A percentile compares a stretch with the other conserved stretches of the same genome.
These are phyloP conservation scores for Podosphaera xanthii DNA, from an alignment of 2,329 filamentous ascomycete species.

Conservation along the genomic window DNA sequence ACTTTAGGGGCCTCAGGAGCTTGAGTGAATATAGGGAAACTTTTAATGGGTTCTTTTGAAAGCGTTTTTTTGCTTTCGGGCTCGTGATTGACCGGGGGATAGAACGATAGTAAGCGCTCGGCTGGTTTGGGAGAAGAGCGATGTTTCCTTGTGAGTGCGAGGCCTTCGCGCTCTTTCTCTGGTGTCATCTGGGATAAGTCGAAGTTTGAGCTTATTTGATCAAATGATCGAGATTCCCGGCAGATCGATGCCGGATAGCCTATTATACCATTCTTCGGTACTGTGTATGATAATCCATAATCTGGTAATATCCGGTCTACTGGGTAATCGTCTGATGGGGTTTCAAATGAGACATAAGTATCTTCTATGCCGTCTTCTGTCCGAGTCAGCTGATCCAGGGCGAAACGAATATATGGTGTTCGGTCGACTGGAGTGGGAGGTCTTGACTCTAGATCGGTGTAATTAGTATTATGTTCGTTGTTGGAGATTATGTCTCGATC, in stretches of 20 bases:
- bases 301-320: constrained; percentile 26
- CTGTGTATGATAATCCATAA: constrained; percentile 18
- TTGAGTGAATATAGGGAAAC: constrained; percentile 23
- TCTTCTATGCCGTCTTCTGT: constrained; percentile 38
- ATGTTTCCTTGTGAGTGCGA: constrained; percentile 16
- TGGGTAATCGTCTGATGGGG: constrained; percentile 22
- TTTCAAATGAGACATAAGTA: constrained; percentile 25
- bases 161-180: constrained; percentile 19
- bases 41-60: constrained; percentile 6
- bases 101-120: constrained; percentile 13
- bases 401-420: constrained; percentile 71
- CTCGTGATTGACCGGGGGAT: constrained; percentile 11
- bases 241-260: neutral
- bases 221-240: neutral
- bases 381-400: constrained; percentile 65
- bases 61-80: constrained; percentile 1
- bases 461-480: constrained; percentile 7
- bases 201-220: neutral
- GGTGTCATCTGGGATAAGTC: constrained; percentile 7
- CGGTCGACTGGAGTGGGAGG: constrained; percentile 58
- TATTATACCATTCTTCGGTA: constrained; percentile 4
- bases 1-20: constrained; percentile 21
- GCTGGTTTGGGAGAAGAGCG: constrained; percentile 14
- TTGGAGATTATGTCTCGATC: constrained; percentile 3
- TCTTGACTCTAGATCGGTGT: constrained; percentile 13